Percentiles rank a stretch among this genome's conserved stretches.
phyloP scores from a whole-genome alignment of 495 filamentous ascomycete species.

The Echria macrotheca region DNA sequence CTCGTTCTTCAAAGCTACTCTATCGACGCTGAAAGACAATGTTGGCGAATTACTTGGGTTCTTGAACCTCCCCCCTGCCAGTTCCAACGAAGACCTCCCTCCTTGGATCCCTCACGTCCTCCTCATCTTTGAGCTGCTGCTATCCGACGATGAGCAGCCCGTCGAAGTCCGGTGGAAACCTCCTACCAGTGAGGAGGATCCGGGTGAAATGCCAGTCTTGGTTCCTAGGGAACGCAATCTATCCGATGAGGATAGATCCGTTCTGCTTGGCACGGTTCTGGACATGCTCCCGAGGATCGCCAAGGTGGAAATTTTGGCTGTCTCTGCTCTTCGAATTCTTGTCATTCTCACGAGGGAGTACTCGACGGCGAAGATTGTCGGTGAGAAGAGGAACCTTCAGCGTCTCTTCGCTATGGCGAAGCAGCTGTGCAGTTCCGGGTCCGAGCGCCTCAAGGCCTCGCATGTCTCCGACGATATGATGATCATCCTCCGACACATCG shows the following conservation, averaged over 20 bases:
- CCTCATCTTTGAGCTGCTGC: conserved; percentile 81
- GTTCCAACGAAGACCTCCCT: conserved; percentile 64
- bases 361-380: conserved; percentile 65
- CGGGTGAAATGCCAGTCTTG: conserved; percentile 51
- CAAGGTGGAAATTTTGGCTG: conserved; percentile 77
- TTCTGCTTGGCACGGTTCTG: conserved; percentile 68
- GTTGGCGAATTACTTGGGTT: conserved; percentile 71
- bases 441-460: conserved; percentile 67
- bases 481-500: conserved; percentile 82
- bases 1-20: conserved; percentile 68
- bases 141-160: conserved; percentile 82
- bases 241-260: conserved; percentile 56
- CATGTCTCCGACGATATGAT: conserved; percentile 56
- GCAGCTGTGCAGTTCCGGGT: conserved; percentile 73
- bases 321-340: conserved; percentile 78
- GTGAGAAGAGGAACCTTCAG: conserved; percentile 83
- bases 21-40: conserved; percentile 72
- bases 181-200: conserved; percentile 53
- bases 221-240: conserved; percentile 58
- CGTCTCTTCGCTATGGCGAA: conserved; percentile 91
- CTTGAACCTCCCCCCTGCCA: conserved; percentile 65
- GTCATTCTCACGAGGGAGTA: conserved; percentile 82
- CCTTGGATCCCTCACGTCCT: conserved; percentile 92
- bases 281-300: conserved; percentile 79
- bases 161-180: conserved; percentile 64